Evolutionary conservation across 2,329 filamentous ascomycete genomes (phyloP).

Genomic region (Hawksworthiomyces lignivorus): DNA sequence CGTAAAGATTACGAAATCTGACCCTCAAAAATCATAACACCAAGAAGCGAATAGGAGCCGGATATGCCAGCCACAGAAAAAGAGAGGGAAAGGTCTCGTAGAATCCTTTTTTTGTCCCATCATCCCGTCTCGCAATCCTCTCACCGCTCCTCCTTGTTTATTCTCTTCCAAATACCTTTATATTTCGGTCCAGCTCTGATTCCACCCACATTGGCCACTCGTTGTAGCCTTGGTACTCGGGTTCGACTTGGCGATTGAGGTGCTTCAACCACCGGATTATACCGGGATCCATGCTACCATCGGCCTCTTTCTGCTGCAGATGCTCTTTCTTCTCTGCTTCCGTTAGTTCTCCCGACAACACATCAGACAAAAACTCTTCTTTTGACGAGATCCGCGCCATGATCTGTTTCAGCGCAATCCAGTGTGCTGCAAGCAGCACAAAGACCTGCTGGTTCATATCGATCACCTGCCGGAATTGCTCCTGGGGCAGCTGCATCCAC

Average conservation of each 20-base stretch:
- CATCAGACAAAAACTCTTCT: conserved; percentile 1
- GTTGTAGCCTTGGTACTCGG: conserved; percentile 38
- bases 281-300: conserved; percentile 30
- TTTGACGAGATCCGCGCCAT: conserved; percentile 40
- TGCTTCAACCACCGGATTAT: conserved; percentile 43
- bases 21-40: too few relatives aligned
- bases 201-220: conserved; percentile 50
- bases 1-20: too few relatives aligned
- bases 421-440: conserved; percentile 43
- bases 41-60: too few relatives aligned
- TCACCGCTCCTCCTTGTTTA: too few relatives aligned
- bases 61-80: too few relatives aligned
- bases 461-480: conserved; percentile 42
- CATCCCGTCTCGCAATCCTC: too few relatives aligned
- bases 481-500: conserved; percentile 52
- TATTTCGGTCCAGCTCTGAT: conserved; percentile 37
- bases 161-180: conserved; percentile 31
- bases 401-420: conserved; percentile 47
- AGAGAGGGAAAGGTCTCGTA: too few relatives aligned
- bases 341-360: conserved; percentile 3
- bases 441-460: conserved; percentile 38
- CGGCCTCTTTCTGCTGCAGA: not conserved
- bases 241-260: conserved; percentile 40
- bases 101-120: too few relatives aligned
- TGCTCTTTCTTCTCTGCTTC: too few relatives aligned